Conservation (phyloP, 1,284 basidiomycete species). For the Nidula niveotomentosa region DNA sequence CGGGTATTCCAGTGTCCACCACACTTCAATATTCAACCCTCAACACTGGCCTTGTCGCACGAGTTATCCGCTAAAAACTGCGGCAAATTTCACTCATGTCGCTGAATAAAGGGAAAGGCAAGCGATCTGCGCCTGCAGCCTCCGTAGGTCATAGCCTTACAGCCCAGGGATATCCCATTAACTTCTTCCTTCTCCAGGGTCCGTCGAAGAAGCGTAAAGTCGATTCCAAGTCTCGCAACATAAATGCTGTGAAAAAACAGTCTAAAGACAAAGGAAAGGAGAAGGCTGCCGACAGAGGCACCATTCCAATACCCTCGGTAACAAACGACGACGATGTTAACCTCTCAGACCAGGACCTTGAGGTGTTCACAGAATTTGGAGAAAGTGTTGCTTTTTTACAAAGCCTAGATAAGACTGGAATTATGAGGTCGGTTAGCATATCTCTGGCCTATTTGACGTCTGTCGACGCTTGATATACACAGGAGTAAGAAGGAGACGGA, state of each 20-base stretch:
- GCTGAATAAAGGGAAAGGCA: constrained; percentile 23
- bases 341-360: constrained; percentile 64
- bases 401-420: constrained; percentile 65
- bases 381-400: constrained; percentile 58
- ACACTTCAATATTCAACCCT: too few species aligned
- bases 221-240: constrained; percentile 15
- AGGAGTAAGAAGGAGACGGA: constrained; percentile 82
- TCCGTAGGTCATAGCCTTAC: constrained; percentile 18
- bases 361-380: constrained; percentile 59
- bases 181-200: constrained; percentile 8
- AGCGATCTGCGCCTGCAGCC: constrained; percentile 31
- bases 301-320: constrained; percentile 59
- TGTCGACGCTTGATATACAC: not conserved
- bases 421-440: constrained; percentile 55
- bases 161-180: too few species aligned
- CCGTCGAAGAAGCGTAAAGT: constrained; percentile 49
- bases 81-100: constrained; percentile 13
- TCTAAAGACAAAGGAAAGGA: constrained; percentile 50
- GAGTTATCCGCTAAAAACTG: too few species aligned
- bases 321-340: constrained; percentile 44
- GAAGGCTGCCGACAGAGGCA: constrained; percentile 54
- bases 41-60: too few species aligned
- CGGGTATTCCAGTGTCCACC: too few species aligned
- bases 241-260: constrained; percentile 17
- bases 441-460: too few species aligned